Conservation (phyloP, 163 green algal species). For the Volvox carteri region DNA sequence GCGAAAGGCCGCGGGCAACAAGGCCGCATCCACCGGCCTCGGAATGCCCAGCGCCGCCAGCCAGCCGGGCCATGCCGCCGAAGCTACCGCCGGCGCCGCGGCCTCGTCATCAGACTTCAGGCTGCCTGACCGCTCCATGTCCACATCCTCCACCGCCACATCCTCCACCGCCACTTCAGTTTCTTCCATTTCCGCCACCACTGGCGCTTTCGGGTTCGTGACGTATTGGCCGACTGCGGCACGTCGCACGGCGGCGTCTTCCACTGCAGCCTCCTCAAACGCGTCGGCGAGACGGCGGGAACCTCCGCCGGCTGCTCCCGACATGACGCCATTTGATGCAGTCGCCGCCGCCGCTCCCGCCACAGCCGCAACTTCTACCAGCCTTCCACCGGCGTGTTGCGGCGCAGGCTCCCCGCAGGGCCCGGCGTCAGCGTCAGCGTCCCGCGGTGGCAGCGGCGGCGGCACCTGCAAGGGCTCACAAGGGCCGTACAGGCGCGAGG, state of each 20-base stretch:
- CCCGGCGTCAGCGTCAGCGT: too few relatives aligned
- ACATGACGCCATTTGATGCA: too few relatives aligned
- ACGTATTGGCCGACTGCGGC: too few relatives aligned
- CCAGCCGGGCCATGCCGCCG: constrained; percentile 5
- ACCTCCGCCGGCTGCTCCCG: too few relatives aligned
- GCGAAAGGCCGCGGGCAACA: not conserved
- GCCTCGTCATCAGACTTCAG: not conserved
- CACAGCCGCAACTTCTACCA: not conserved
- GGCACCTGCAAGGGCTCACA: too few relatives aligned
- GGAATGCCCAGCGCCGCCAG: constrained; percentile 47
- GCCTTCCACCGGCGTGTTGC: not conserved
- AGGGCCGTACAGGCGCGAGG: too few relatives aligned
- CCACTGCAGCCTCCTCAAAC: constrained; percentile 2
- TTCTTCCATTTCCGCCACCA: not conserved
- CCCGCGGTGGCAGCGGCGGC: too few relatives aligned
- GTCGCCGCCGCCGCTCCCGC: not conserved
- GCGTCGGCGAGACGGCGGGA: not conserved
- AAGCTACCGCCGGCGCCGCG: not conserved
- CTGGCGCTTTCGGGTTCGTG: not conserved
- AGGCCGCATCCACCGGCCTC: not conserved
- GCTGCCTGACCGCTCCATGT: not conserved
- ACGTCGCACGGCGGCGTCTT: too few relatives aligned
- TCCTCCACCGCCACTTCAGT: not conserved
- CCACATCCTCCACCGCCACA: not conserved
- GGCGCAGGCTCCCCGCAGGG: too few relatives aligned